These are phyloP conservation scores for Pseudogymnoascus sp. DNA, from an alignment of 2,329 filamentous ascomycete species.

Conservation along the genomic window DNA sequence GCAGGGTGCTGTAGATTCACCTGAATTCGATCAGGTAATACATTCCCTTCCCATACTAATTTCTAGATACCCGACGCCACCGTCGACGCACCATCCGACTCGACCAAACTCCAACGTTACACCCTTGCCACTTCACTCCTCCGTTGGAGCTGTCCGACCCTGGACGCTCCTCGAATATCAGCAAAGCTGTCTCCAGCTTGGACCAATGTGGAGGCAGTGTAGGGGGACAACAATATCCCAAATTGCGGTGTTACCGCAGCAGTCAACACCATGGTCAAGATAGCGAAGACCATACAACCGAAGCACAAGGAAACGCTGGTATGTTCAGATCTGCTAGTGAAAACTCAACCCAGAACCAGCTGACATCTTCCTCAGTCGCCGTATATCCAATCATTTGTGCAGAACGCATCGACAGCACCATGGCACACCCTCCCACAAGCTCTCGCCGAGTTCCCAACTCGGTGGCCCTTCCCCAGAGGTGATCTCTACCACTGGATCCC, in stretches of 20 bases:
- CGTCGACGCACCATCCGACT: not conserved
- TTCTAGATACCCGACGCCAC: conserved; percentile 1
- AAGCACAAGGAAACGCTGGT: conserved; percentile 64
- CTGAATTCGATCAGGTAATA: conserved; percentile 5
- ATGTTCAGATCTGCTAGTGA: conserved; percentile 27
- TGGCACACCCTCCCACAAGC: conserved; percentile 70
- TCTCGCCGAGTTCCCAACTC: conserved; percentile 72
- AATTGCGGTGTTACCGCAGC: conserved; percentile 52
- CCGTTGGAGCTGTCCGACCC: conserved; percentile 26
- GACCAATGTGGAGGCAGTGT: conserved; percentile 36
- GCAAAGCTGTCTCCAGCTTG: conserved; percentile 25
- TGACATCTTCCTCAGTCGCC: conserved; percentile 57
- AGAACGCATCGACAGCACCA: conserved; percentile 58
- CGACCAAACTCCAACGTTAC: not conserved
- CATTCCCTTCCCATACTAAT: conserved; percentile 3
- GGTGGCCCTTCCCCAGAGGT: conserved; percentile 92
- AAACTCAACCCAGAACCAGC: conserved; percentile 12
- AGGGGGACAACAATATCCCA: conserved; percentile 38
- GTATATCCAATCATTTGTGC: conserved; percentile 76
- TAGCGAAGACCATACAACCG: conserved; percentile 58
- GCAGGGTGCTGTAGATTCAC: conserved; percentile 1
- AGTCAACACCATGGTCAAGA: conserved; percentile 58
- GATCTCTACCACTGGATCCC: conserved; percentile 98
- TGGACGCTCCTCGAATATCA: conserved; percentile 29
- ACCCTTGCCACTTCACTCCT: conserved; percentile 5